Percentiles rank a stretch among this genome's conserved stretches.
Conservation (phyloP, 2,329 filamentous ascomycete genomes). For the Colletotrichum phormii region DNA sequence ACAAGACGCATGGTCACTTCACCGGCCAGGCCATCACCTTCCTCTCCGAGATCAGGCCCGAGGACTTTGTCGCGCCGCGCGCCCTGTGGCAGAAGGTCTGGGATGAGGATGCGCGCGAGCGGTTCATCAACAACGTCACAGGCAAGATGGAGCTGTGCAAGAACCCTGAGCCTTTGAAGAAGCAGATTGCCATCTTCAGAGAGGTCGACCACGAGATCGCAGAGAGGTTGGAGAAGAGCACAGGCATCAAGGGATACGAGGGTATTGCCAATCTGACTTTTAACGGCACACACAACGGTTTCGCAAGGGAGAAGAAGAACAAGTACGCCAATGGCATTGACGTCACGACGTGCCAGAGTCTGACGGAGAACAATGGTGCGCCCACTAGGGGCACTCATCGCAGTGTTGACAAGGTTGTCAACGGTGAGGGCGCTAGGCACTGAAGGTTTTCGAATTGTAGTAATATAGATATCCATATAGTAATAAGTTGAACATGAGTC, state of each 20-base stretch:
- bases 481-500: neutral
- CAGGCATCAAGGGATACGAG: slow-evolving; percentile 69
- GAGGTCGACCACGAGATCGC: slow-evolving; percentile 71
- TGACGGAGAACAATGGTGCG: slow-evolving; percentile 16
- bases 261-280: slow-evolving; percentile 67
- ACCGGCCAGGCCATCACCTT: slow-evolving; percentile 51
- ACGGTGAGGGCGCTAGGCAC: neutral
- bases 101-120: slow-evolving; percentile 66
- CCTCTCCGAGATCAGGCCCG: slow-evolving; percentile 51
- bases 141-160: slow-evolving; percentile 71
- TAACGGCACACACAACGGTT: slow-evolving; percentile 72
- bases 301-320: slow-evolving; percentile 60
- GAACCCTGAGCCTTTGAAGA: slow-evolving; percentile 70
- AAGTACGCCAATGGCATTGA: slow-evolving; percentile 63
- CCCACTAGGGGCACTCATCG: slow-evolving; percentile 8
- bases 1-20: slow-evolving; percentile 53
- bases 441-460: neutral
- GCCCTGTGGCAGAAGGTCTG: slow-evolving; percentile 50
- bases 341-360: neutral
- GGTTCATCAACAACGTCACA: slow-evolving; percentile 70
- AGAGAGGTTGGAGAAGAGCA: slow-evolving; percentile 69
- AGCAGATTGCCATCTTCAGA: slow-evolving; percentile 74
- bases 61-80: slow-evolving; percentile 49
- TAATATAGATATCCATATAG: neutral
- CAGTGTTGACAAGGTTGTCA: neutral